phyloP scores from a whole-genome alignment of 225 moss, liverwort and hornwort species.

The Bryoerythrophyllum caledonicum region DNA sequence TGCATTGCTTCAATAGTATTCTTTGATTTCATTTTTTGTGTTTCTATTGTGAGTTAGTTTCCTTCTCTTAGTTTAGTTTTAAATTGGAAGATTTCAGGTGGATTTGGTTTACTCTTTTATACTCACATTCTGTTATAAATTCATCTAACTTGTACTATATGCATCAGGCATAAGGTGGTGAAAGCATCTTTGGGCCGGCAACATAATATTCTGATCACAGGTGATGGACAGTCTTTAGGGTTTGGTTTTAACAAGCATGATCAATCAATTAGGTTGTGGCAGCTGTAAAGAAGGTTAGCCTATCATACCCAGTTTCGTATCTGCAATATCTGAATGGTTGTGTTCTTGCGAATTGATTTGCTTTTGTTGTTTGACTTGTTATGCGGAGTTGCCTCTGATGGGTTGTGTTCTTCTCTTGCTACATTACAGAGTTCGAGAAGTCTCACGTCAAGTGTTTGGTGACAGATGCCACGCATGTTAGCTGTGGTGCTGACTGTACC shows the following conservation, averaged over 20 bases:
- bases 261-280: constrained; percentile 86
- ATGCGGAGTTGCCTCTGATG: constrained; percentile 17
- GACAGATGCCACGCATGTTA: constrained; percentile 71
- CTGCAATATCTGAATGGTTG: background rate
- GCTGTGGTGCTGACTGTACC: constrained; percentile 93
- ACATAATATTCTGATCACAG: constrained; percentile 75
- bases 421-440: constrained; percentile 76
- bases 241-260: constrained; percentile 98
- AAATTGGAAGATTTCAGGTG: background rate
- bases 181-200: constrained; percentile 82
- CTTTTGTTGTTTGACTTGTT: constrained; percentile 11
- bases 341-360: background rate
- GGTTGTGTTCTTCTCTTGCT: constrained; percentile 8
- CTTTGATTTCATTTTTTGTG: too few relatives aligned
- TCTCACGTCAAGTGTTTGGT: constrained; percentile 82
- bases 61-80: too few relatives aligned
- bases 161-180: constrained; percentile 75
- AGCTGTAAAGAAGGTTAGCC: constrained; percentile 83
- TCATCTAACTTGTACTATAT: constrained; percentile 19
- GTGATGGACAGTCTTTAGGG: constrained; percentile 70
- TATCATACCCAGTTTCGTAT: too few relatives aligned
- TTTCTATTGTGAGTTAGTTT: background rate
- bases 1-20: background rate
- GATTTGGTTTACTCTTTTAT: too few relatives aligned
- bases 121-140: background rate